Base-by-base conservation (phyloP, 306 rosid genomes). In the Prosopis cineraria region DNA sequence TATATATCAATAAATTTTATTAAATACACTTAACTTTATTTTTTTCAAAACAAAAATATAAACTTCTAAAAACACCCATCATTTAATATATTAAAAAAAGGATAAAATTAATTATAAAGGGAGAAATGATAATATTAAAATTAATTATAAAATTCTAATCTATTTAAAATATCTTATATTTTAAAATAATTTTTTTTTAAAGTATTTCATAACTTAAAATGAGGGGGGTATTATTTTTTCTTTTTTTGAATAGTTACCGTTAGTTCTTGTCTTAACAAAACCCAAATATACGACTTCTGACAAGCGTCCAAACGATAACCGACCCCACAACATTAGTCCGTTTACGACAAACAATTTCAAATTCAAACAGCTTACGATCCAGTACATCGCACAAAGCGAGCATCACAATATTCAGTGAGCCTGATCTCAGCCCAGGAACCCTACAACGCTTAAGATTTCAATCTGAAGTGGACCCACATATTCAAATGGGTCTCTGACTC, bases 281-380 rank as follows among this genome's bases (percentile, higher is more conserved):
- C 48, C 6, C n/a, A 66, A 66, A 66, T 41, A 66, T 20, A 11
- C 50, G 12, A 34, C 41, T 10, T 9, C 10, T 48, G 24, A 16
- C 43, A n/a, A 34, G 8, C 10, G 29, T 40, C 50, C 50, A 66
- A 66, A 27, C 29, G 27, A 52, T 52, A 52, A 19, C 59, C 31
- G 62, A 24, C 62, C 52, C 72, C 34, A 68, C 16, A 68, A 68
- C 53, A 68, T 8, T 24, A 40, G 53, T 41, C 29, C 72, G 11
- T 41, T 68, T 41, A n/a, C 36, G 36, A 53, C 4, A 41, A 67
- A 47, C 72, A 14, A 24, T 68, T 68, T 68, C 53, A 68, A 67
- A 67, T 40, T 67, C 72, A 67, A 67, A 67, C 52, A 5, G 11
- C 34, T 65, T 67, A 20, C 40, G 52, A 0, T 67, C 52, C 52